Evolutionary conservation across 2,329 filamentous ascomycete genomes (phyloP).

Genomic region (Microsporum ferrugineum): DNA sequence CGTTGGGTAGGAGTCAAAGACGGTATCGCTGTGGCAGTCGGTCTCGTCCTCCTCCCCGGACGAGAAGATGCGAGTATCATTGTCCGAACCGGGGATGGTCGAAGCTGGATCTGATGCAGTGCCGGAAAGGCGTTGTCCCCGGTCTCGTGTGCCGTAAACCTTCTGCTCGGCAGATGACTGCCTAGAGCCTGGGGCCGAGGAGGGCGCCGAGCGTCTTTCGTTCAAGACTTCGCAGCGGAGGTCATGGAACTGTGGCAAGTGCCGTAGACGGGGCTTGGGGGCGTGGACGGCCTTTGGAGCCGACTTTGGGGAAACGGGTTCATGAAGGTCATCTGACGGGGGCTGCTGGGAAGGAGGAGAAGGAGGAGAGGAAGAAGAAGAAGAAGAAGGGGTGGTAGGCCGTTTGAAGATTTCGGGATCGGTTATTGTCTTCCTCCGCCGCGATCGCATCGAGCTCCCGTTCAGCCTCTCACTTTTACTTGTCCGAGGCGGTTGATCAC

Average conservation of each 20-base stretch:
- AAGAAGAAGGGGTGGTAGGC: slow-evolving; percentile 17
- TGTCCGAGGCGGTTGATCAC: slow-evolving; percentile 16
- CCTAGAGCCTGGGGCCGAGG: slow-evolving; percentile 3
- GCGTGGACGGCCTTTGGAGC: neutral
- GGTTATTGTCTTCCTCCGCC: slow-evolving; percentile 31
- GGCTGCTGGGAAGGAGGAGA: too few relatives aligned
- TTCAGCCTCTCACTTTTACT: slow-evolving; percentile 21
- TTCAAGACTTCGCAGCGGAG: slow-evolving; percentile 11
- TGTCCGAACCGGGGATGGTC: slow-evolving; percentile 50
- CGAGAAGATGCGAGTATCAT: slow-evolving; percentile 45
- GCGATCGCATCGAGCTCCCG: slow-evolving; percentile 16
- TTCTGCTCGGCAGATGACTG: slow-evolving; percentile 3
- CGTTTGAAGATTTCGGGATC: slow-evolving; percentile 30
- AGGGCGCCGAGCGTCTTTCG: neutral
- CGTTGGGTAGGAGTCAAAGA: slow-evolving; percentile 53
- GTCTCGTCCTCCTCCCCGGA: slow-evolving; percentile 51
- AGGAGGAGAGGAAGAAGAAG: too few relatives aligned
- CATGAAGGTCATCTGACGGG: slow-evolving; percentile 15
- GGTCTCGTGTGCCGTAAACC: neutral
- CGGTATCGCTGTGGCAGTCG: slow-evolving; percentile 50
- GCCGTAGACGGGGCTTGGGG: slow-evolving; percentile 13
- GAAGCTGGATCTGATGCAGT: slow-evolving; percentile 49
- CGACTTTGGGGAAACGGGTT: neutral
- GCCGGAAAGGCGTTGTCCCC: slow-evolving; percentile 43
- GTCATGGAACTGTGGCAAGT: slow-evolving; percentile 12